Conservation (phyloP, 345 rosid genomes). For the Hibiscus syriacus region DNA sequence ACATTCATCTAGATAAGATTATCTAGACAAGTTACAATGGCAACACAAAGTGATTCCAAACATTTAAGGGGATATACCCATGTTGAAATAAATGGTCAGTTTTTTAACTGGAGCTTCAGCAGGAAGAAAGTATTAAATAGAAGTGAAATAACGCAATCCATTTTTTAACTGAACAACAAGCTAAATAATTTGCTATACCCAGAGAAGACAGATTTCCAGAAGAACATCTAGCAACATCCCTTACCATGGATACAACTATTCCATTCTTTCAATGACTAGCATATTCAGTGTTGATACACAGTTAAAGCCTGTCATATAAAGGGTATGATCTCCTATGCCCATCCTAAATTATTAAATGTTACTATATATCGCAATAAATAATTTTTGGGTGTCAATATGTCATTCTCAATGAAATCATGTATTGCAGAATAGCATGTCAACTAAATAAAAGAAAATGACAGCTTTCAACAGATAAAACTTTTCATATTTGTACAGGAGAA, state of each 20-base stretch:
- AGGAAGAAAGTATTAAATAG: not conserved
- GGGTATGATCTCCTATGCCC: no score
- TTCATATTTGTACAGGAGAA: not conserved
- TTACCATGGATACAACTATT: not conserved
- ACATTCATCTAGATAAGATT: not conserved
- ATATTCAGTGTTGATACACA: no score
- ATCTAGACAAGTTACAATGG: not conserved
- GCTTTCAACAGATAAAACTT: not conserved
- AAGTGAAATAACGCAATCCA: not conserved
- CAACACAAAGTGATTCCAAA: not conserved
- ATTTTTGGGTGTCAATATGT: no score
- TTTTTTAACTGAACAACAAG: not conserved
- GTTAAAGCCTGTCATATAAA: no score
- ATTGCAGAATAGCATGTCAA: not conserved
- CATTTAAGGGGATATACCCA: not conserved
- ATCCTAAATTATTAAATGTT: no score
- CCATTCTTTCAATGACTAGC: not conserved
- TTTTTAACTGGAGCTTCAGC: not conserved
- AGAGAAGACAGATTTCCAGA: not conserved
- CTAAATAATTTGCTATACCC: not conserved
- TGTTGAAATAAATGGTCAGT: not conserved
- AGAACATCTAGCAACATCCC: no score
- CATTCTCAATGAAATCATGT: no score
- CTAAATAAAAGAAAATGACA: not conserved
- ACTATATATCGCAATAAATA: no score